These are phyloP conservation scores for Conticribra weissflogii DNA, from an alignment of 108 stramenopile genomes.

Conservation along the genomic window DNA sequence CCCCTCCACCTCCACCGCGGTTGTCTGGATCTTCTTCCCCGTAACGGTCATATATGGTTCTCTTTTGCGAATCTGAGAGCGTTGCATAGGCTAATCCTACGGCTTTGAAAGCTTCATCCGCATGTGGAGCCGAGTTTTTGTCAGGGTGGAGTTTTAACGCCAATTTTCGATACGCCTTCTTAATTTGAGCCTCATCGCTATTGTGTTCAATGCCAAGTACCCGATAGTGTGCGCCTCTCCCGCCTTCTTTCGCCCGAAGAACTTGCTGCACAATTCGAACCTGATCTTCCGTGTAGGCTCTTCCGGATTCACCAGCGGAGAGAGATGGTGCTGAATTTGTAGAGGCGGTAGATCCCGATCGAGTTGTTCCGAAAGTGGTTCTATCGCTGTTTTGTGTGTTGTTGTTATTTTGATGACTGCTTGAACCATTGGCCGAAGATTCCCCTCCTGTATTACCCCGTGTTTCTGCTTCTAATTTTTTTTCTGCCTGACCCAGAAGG, in stretches of 20 bases:
- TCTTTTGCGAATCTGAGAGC: slow-evolving; percentile 84
- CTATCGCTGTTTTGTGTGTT: neutral
- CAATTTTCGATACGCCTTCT: slow-evolving; percentile 90
- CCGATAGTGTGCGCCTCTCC: slow-evolving; percentile 88
- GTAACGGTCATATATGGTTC: slow-evolving; percentile 86
- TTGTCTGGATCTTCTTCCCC: slow-evolving; percentile 94
- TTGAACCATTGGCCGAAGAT: slow-evolving; percentile 4
- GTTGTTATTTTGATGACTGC: neutral
- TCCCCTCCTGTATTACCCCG: neutral
- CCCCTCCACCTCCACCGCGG: slow-evolving; percentile 73
- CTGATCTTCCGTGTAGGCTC: slow-evolving; percentile 78
- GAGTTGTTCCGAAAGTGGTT: neutral
- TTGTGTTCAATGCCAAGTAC: slow-evolving; percentile 67
- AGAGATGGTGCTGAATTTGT: slow-evolving; percentile 23
- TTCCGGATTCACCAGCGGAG: slow-evolving; percentile 47
- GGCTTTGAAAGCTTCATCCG: slow-evolving; percentile 96
- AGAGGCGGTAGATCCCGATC: slow-evolving; percentile 1
- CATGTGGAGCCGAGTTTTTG: slow-evolving; percentile 89
- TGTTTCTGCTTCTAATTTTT: slow-evolving; percentile 23
- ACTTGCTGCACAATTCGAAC: slow-evolving; percentile 67
- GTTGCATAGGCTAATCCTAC: slow-evolving; percentile 90
- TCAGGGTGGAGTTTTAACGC: slow-evolving; percentile 92
- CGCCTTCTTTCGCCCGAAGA: slow-evolving; percentile 70
- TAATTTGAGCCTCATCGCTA: slow-evolving; percentile 77
- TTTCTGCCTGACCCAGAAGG: slow-evolving; percentile 70